phyloP scores from a whole-genome alignment of 2,329 filamentous ascomycete genomes.

The Pyrenochaeta sp. region DNA sequence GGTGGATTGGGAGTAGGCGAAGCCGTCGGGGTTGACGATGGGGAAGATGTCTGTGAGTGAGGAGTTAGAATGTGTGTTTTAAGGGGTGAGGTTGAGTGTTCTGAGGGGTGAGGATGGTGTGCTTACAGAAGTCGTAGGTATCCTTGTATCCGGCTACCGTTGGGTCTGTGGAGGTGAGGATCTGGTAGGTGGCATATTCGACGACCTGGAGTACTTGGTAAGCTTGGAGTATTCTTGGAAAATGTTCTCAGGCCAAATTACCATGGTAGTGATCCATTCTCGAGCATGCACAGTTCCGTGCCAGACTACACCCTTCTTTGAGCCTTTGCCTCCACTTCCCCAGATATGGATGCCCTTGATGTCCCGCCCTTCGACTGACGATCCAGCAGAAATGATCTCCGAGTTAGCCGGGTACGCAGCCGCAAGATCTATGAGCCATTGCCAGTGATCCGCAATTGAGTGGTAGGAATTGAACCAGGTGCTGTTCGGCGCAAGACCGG shows the following conservation, averaged over 20 bases:
- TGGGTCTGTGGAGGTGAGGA: too few relatives aligned
- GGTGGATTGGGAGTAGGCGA: constrained; percentile 47
- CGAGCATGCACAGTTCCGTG: constrained; percentile 49
- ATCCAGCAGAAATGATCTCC: constrained; percentile 45
- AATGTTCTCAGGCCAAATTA: constrained; percentile 6
- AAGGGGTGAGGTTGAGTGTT: too few relatives aligned
- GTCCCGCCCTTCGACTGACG: constrained; percentile 46
- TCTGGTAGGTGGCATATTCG: constrained; percentile 47
- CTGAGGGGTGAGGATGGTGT: too few relatives aligned
- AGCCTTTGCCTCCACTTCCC: constrained; percentile 47
- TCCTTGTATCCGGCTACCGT: too few relatives aligned
- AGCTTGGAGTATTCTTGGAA: background rate
- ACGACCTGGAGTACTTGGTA: constrained; percentile 28
- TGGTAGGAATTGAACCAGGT: constrained; percentile 50
- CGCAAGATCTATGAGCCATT: constrained; percentile 45
- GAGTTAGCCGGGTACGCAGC: constrained; percentile 45
- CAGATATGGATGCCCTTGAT: constrained; percentile 50
- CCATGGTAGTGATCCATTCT: constrained; percentile 48
- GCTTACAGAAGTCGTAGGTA: too few relatives aligned
- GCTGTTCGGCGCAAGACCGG: constrained; percentile 34
- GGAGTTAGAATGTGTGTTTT: too few relatives aligned
- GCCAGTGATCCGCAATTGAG: constrained; percentile 42
- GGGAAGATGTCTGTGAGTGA: too few relatives aligned
- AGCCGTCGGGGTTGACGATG: constrained; percentile 50
- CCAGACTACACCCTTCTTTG: constrained; percentile 46